Evolutionary conservation across 768 basidiomycete species (phyloP).

Genomic region (Lentinula aciculospora): DNA sequence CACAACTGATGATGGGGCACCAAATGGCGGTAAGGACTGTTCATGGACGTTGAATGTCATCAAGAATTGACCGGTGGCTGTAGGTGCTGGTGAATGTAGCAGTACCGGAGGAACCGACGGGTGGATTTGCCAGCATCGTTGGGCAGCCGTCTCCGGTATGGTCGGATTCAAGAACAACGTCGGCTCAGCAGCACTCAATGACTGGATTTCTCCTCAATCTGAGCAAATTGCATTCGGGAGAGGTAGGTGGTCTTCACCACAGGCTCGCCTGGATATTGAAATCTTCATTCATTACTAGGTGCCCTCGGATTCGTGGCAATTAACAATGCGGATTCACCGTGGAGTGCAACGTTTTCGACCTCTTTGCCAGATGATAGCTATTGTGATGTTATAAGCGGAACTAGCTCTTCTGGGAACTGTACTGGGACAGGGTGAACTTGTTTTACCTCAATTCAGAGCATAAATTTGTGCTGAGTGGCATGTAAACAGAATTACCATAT

Average conservation of each 20-base stretch:
- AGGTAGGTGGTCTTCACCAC: conserved; percentile 33
- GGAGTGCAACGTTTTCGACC: conserved; percentile 54
- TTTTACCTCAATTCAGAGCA: not conserved
- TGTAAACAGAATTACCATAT: conserved; percentile 38
- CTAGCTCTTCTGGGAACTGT: conserved; percentile 34
- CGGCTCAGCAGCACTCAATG: conserved; percentile 39
- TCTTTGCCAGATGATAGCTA: conserved; percentile 52
- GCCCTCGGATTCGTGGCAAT: conserved; percentile 58
- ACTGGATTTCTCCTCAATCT: conserved; percentile 54
- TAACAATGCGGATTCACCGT: conserved; percentile 54
- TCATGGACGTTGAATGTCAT: not conserved
- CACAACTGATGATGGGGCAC: conserved; percentile 49
- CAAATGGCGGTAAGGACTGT: conserved; percentile 41
- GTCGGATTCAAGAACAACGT: conserved; percentile 60
- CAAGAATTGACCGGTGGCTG: not conserved
- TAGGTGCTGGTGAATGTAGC: conserved; percentile 45
- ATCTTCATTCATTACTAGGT: conserved; percentile 24
- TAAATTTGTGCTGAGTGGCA: too few relatives aligned
- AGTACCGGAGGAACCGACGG: conserved; percentile 46
- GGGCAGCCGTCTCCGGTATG: conserved; percentile 53
- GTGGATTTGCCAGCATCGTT: conserved; percentile 66
- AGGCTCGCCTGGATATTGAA: not conserved
- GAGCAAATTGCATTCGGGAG: conserved; percentile 65
- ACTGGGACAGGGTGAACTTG: conserved; percentile 42
- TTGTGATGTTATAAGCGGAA: conserved; percentile 60